These are phyloP conservation scores for Euptelea pleiosperma DNA, from an alignment of 164 flowering plant genomes.

Conservation along the genomic window DNA sequence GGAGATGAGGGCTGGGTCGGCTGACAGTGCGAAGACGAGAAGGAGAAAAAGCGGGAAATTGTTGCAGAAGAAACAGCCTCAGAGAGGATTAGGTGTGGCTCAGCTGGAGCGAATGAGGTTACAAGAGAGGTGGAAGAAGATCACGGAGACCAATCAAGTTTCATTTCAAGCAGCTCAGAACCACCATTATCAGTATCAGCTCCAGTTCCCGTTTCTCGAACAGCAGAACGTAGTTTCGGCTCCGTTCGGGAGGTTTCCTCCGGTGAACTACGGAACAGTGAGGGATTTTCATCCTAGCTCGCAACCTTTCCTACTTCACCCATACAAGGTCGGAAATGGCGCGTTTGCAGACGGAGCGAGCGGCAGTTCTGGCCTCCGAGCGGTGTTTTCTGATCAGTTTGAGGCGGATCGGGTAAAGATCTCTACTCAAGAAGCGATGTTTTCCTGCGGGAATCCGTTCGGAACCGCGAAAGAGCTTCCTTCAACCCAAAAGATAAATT, in stretches of 20 bases:
- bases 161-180: background rate
- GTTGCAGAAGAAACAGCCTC: conserved; percentile 35
- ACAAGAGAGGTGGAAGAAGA: conserved; percentile 39
- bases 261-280: background rate
- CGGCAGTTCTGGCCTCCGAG: background rate
- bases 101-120: conserved; percentile 54
- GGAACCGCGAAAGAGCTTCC: conserved; percentile 24
- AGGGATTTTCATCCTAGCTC: background rate
- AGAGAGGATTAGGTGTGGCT: conserved; percentile 71
- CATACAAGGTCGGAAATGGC: background rate
- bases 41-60: background rate
- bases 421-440: conserved; percentile 4
- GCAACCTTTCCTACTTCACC: background rate
- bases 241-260: background rate
- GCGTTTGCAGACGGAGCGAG: background rate
- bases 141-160: conserved; percentile 18
- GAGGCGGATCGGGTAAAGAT: background rate
- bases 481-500: conserved; percentile 22
- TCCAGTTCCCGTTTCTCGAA: conserved; percentile 9
- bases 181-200: background rate
- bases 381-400: background rate
- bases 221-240: background rate
- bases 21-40: background rate
- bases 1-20: background rate
- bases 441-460: conserved; percentile 1